phyloP scores from a whole-genome alignment of 2,329 filamentous ascomycete species.

The Ceratocystis smalleyi region DNA sequence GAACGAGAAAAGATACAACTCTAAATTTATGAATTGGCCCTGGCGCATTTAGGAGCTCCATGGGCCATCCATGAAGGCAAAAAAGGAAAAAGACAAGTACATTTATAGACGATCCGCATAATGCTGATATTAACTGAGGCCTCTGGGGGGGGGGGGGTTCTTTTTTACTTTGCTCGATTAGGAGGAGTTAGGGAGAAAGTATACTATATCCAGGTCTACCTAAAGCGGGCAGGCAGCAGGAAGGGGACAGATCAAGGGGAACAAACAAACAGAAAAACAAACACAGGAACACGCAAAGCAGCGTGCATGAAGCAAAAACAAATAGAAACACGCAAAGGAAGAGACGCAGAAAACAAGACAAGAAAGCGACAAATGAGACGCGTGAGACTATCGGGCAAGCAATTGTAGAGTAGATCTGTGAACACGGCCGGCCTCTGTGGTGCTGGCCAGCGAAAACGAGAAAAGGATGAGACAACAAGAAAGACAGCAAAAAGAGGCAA shows the following conservation, averaged over 20 bases:
- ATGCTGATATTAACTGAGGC: too few relatives aligned
- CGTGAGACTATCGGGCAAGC: too few relatives aligned
- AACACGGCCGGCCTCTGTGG: neutral
- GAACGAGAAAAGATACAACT: too few relatives aligned
- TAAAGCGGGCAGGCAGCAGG: too few relatives aligned
- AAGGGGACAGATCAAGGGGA: neutral
- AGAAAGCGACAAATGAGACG: neutral
- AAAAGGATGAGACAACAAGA: neutral
- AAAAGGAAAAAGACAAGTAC: neutral
- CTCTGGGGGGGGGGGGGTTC: too few relatives aligned
- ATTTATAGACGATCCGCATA: neutral
- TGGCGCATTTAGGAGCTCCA: too few relatives aligned
- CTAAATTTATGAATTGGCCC: too few relatives aligned
- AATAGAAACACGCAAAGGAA: slow-evolving; percentile 3
- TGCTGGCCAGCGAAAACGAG: neutral
- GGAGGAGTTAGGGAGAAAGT: too few relatives aligned
- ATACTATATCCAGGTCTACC: too few relatives aligned
- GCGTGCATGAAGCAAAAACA: neutral
- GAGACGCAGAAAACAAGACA: slow-evolving; percentile 1
- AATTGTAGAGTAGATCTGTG: too few relatives aligned
- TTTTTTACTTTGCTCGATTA: too few relatives aligned
- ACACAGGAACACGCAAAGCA: slow-evolving; percentile 2
- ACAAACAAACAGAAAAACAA: slow-evolving; percentile 1
- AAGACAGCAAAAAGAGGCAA: neutral
- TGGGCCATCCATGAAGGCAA: neutral